Percentiles rank a stretch among this genome's conserved stretches.
Evolutionary conservation across 2,329 filamentous ascomycete genomes (phyloP).

Genomic region (Fusarium sp.): DNA sequence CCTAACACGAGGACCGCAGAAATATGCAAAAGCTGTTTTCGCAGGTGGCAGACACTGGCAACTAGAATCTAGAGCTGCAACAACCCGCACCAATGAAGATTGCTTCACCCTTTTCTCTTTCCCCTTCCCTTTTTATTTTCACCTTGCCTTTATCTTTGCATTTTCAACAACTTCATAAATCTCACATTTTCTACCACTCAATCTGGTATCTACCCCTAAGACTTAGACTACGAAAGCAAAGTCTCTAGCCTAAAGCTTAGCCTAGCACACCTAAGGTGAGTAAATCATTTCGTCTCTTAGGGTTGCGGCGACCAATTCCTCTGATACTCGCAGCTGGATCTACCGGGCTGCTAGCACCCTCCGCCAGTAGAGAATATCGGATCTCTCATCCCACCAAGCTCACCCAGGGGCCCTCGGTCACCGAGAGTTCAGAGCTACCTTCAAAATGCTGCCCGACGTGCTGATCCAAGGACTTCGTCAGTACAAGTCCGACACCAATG

Average conservation of each 20-base stretch:
- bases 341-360: too few species aligned
- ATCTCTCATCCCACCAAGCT: background rate
- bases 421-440: too few species aligned
- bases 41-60: background rate
- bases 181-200: background rate
- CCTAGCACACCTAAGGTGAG: background rate
- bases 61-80: background rate
- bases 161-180: background rate
- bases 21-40: background rate
- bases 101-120: background rate
- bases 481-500: conserved; percentile 3
- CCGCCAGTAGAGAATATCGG: too few species aligned
- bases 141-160: too few species aligned
- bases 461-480: background rate
- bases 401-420: too few species aligned
- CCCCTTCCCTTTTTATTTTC: background rate
- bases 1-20: background rate
- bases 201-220: background rate
- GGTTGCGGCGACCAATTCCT: too few species aligned
- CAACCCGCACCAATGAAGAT: background rate
- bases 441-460: background rate
- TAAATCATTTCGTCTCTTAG: background rate
- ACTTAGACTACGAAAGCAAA: background rate
- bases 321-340: too few species aligned
- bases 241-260: background rate